Evolutionary conservation across 352 stramenopile species (phyloP), one percentile per base, ranked within the genome.

Genomic region (Globisporangium mamillatum): DNA sequence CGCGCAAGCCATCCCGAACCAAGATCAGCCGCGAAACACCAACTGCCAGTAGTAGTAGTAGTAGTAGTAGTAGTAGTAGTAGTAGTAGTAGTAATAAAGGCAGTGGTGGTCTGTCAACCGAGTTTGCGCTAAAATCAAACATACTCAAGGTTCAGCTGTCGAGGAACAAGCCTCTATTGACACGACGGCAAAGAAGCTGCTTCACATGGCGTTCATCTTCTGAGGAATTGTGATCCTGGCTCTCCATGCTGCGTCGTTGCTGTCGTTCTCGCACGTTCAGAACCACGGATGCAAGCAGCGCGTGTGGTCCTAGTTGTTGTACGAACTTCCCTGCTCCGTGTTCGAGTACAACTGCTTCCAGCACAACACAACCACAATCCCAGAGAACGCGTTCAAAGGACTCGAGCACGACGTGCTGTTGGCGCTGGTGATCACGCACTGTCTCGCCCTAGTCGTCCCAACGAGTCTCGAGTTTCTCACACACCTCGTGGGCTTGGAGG

Each of bases 401-500:
- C 34, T 79, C 22, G 70, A 72, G 12, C 55, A 63, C n/a, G 46
- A 48, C 1, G 63, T n/a, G 18, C 25, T 76, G 20, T 56, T 60
- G 6, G 38, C 64, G 3, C 34, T 79, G 1, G 56, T 68, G 25
- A 44, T 75, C 27, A 58, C 60, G 20, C 63, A 74, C 16, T 79
- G 66, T 34, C 41, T 63, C 10, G 7, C 25, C 10, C 46, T 76
- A 6, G 53, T 52, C 0, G 64, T 79, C 18, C 63, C 63, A 0
- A 22, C 44, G 10, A 58, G 53, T 6, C 67, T 79, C 16, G 24
- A 22, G 14, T 25, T 14, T 1, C 74, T 79, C 24, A 46, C 36
- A 14, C 60, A 63, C 6, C 62, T 79, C 3, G 24, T 72, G 4
- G 70, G 66, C 0, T 38, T 79, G 25, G 60, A 76, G 32, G 61